Evolutionary conservation across 1,284 basidiomycete species (phyloP).

Genomic region (Sporisorium graminicola): DNA sequence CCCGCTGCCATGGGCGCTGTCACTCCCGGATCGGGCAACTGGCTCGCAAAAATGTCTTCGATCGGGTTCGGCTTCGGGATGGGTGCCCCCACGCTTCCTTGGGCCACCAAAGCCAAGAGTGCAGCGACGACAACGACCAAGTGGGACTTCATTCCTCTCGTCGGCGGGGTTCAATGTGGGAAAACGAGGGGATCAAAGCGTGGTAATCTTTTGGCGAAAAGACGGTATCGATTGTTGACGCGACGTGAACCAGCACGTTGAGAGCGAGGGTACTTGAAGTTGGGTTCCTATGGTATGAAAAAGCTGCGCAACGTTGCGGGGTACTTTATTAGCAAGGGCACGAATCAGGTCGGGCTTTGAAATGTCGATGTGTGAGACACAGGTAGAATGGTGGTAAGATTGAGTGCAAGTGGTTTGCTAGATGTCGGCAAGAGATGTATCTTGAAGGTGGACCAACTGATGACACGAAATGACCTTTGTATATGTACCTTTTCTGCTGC

Average conservation of each 20-base stretch:
- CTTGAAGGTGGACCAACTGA: not conserved
- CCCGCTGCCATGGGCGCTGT: not conserved
- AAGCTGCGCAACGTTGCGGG: not conserved
- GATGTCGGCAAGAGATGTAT: not conserved
- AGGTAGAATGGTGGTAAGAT: not conserved
- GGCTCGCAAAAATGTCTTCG: constrained; percentile 36
- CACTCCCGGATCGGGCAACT: constrained; percentile 16
- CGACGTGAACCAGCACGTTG: not conserved
- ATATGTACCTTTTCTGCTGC: constrained; percentile 9
- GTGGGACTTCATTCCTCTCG: constrained; percentile 19
- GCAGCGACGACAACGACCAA: constrained; percentile 1
- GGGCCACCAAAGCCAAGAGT: constrained; percentile 1
- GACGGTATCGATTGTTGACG: not conserved
- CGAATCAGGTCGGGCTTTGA: not conserved
- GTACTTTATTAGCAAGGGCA: not conserved
- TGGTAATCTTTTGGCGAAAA: not conserved
- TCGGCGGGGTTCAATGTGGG: not conserved
- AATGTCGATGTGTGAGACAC: not conserved
- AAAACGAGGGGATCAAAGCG: not conserved
- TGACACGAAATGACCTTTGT: not conserved
- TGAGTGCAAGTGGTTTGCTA: not conserved
- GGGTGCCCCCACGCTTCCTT: constrained; percentile 8
- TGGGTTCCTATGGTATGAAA: not conserved
- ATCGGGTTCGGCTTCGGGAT: constrained; percentile 38
- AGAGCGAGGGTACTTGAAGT: not conserved